Percentiles rank a stretch among this genome's conserved stretches.
Conservation (phyloP, 345 rosid species). For the Murraya koenigii region DNA sequence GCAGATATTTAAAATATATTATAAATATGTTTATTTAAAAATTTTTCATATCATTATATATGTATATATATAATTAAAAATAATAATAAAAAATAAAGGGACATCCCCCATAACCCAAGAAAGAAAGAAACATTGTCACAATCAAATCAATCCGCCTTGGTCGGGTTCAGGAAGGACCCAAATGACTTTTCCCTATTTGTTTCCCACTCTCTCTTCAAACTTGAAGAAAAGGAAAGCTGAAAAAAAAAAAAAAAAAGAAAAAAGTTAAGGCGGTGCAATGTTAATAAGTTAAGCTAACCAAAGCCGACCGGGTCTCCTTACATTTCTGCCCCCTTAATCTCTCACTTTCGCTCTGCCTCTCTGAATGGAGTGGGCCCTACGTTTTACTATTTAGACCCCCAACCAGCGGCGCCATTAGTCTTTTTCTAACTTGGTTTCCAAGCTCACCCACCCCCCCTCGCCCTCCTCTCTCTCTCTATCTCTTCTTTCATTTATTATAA, state of each 20-base stretch:
- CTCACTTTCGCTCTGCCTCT: too few species aligned
- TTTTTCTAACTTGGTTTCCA: conserved; percentile 45
- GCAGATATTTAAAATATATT: too few species aligned
- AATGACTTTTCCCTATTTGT: conserved; percentile 1
- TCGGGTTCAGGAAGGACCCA: neutral
- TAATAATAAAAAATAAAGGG: neutral
- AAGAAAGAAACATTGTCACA: conserved; percentile 6
- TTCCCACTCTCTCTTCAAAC: neutral
- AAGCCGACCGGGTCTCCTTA: neutral
- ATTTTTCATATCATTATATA: too few species aligned
- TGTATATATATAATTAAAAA: too few species aligned
- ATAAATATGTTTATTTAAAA: too few species aligned
- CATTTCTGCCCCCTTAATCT: neutral
- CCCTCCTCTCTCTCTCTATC: neutral
- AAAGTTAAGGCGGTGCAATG: conserved; percentile 5
- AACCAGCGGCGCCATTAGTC: conserved; percentile 53
- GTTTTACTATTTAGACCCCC: conserved; percentile 6
- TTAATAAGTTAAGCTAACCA: neutral
- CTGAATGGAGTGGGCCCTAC: too few species aligned
- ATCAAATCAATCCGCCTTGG: conserved; percentile 29
- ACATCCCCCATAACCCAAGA: conserved; percentile 27
- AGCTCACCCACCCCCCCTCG: conserved; percentile 30
- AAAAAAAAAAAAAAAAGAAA: too few species aligned
- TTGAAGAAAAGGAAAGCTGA: neutral
- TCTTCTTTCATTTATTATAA: neutral